Evolutionary conservation across 1,284 basidiomycete genomes (phyloP), one percentile per base, ranked within the genome.

Genomic region (Chalciporus sp.): DNA sequence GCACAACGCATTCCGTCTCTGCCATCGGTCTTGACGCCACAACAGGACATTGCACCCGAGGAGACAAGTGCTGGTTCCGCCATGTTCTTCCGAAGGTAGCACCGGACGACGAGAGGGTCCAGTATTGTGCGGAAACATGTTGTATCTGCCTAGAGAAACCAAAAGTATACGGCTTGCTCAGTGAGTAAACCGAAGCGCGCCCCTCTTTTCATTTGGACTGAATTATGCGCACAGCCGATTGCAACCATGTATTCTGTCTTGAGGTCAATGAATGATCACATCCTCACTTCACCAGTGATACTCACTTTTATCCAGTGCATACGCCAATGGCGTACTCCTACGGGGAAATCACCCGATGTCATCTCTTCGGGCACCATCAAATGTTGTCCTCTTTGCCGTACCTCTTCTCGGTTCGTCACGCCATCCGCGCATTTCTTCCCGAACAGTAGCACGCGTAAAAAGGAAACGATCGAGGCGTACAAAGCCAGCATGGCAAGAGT

Each of bases 71-170:
- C 64, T 92, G 88, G 88, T 91, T 90, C 68, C 67, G 72, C 31
- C 88, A 91, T 62, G 72, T 72, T 52, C 58, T 68, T 40, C 70
- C 72, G 26, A 63, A 27, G 52, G 62, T 52, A 42, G 49, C 51
- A 31, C 60, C 27, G 51, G 66, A 55, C 57, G 65, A 62, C 54
- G 59, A 63, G 49, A 58, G 57, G 56, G 57, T 53, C 46, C 58
- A 42, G 57, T 62, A 23, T 65, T 71, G 44, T 69, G 74, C 28
- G 60, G 73, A 57, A 60, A 58, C 75, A 3, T 92, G 88, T 64
- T 80, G 80, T 26, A 87, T 92, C 45, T 92, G 88, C 64, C 78
- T 87, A 51, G 88, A 92, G 64, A 83, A 77, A 60, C 88, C 89
- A 16, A 70, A 67, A 1, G 81, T 80, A 1, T 91, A 81, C 63